Conservation (phyloP, 2,329 filamentous ascomycete species). For the Neonectria sp. region DNA sequence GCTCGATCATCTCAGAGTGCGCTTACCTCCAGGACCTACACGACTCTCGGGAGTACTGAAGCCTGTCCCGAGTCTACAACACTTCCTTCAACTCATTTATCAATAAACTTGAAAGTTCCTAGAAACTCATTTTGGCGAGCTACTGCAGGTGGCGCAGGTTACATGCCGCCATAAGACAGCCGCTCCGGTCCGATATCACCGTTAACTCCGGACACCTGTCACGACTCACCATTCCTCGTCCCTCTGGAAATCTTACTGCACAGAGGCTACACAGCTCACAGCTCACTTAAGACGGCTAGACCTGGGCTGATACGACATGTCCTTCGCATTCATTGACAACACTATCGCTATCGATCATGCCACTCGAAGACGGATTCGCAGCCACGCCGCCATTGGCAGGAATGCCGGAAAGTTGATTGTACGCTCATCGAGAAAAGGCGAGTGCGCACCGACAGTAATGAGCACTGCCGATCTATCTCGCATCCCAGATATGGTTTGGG, state of each 20-base stretch:
- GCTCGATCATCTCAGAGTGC: no score
- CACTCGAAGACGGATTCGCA: conserved; percentile 26
- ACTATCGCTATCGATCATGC: conserved; percentile 17
- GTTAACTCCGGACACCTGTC: conserved; percentile 16
- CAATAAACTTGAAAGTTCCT: no score
- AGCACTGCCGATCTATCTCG: conserved; percentile 1
- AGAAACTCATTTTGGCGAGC: no score
- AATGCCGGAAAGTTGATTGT: conserved; percentile 28
- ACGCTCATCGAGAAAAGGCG: conserved; percentile 21
- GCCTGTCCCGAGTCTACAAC: no score
- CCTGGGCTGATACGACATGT: conserved; percentile 2
- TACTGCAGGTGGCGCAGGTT: no score
- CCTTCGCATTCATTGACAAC: conserved; percentile 32
- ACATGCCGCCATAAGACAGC: no score
- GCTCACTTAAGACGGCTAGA: background rate
- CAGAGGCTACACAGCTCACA: no score
- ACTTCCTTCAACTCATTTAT: no score
- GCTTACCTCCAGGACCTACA: no score
- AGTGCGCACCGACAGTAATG: conserved; percentile 5
- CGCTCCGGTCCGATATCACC: background rate
- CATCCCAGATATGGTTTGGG: background rate
- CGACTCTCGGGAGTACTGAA: no score
- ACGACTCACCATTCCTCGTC: background rate
- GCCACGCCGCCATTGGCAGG: conserved; percentile 33
- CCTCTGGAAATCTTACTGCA: background rate